Evolutionary conservation across 2,329 filamentous ascomycete genomes (phyloP).

Genomic region (Clonostachys solani): DNA sequence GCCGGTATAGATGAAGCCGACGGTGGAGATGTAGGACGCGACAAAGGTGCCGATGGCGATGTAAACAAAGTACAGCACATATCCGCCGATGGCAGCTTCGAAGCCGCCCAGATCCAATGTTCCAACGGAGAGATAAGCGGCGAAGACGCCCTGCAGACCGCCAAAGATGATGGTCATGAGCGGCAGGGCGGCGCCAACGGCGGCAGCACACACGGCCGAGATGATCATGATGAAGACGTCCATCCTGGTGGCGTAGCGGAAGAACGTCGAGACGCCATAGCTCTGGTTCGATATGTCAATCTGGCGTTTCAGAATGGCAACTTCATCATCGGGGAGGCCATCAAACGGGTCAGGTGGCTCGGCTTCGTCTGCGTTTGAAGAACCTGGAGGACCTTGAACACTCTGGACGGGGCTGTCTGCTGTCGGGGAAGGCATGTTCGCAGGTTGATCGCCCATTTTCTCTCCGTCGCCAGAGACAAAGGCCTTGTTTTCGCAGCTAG

Average conservation of each 20-base stretch:
- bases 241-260: slow-evolving; percentile 63
- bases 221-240: slow-evolving; percentile 62
- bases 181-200: slow-evolving; percentile 71
- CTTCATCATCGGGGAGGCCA: slow-evolving; percentile 41
- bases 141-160: slow-evolving; percentile 67
- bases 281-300: slow-evolving; percentile 60
- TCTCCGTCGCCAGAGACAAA: too few relatives aligned
- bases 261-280: slow-evolving; percentile 61
- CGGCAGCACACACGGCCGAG: slow-evolving; percentile 61
- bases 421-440: too few relatives aligned
- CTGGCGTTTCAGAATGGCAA: slow-evolving; percentile 63
- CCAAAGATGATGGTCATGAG: slow-evolving; percentile 82
- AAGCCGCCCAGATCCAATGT: slow-evolving; percentile 50
- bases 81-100: slow-evolving; percentile 50
- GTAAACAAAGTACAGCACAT: slow-evolving; percentile 82
- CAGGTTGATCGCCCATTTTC: too few relatives aligned
- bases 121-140: slow-evolving; percentile 49
- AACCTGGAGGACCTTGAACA: too few relatives aligned
- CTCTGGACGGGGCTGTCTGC: too few relatives aligned
- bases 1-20: slow-evolving; percentile 86
- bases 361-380: too few relatives aligned
- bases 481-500: too few relatives aligned
- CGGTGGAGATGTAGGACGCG: slow-evolving; percentile 73
- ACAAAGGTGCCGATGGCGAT: slow-evolving; percentile 78
- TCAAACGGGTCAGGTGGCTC: neutral